phyloP scores from a whole-genome alignment of 208 protist species.

The Crithidia brevicula region DNA sequence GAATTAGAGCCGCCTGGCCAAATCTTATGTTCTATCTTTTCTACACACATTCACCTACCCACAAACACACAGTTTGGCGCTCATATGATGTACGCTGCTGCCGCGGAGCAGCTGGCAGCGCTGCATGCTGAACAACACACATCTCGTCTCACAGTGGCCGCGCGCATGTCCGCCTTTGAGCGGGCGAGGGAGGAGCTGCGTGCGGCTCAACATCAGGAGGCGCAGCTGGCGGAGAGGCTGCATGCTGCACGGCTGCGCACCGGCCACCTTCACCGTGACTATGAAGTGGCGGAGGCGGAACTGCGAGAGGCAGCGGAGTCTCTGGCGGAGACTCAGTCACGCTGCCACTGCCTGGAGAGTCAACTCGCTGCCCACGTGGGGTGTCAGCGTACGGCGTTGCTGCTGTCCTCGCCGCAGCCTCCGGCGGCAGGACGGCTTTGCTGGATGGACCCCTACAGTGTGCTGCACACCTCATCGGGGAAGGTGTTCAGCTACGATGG shows the following conservation, averaged over 20 bases:
- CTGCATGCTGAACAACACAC: conserved; percentile 31
- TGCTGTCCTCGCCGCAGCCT: not conserved
- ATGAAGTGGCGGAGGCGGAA: conserved; percentile 1
- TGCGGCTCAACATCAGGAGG: conserved; percentile 28
- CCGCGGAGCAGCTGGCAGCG: conserved; percentile 37
- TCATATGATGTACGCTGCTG: conserved; percentile 37
- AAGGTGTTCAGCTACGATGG: conserved; percentile 20
- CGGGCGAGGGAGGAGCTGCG: not conserved
- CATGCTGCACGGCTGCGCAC: conserved; percentile 19
- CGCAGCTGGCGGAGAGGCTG: conserved; percentile 39
- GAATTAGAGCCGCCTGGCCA: too few species aligned
- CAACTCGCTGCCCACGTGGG: conserved; percentile 16
- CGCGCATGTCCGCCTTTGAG: conserved; percentile 19
- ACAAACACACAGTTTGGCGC: not conserved
- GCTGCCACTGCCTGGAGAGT: conserved; percentile 23
- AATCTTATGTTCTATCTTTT: too few species aligned
- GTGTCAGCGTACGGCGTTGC: conserved; percentile 24
- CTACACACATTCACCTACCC: not conserved
- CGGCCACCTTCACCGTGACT: not conserved
- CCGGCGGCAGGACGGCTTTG: not conserved
- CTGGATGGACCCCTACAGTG: conserved; percentile 29
- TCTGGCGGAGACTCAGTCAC: conserved; percentile 16
- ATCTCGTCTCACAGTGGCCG: conserved; percentile 9
- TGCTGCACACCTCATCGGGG: conserved; percentile 20
- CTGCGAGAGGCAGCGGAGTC: conserved; percentile 15